Conservation (phyloP, 2,329 filamentous ascomycete genomes). For the Byssoonygena ceratinophila region DNA sequence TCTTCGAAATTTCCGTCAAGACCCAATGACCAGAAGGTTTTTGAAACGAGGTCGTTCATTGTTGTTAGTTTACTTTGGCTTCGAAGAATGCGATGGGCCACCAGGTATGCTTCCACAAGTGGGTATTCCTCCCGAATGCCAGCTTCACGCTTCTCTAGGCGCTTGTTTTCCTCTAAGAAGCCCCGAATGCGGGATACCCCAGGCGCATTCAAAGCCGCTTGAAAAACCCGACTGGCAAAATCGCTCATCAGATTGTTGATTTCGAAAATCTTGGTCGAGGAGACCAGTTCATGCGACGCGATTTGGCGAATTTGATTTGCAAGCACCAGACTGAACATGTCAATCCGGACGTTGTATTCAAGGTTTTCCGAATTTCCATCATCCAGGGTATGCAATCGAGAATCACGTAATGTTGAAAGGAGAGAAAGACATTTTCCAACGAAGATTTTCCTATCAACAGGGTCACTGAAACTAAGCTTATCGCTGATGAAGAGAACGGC, state of each 20-base stretch:
- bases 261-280: constrained; percentile 18
- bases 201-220: constrained; percentile 24
- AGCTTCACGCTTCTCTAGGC: constrained; percentile 33
- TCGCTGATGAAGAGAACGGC: constrained; percentile 42
- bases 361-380: not conserved
- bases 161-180: constrained; percentile 39
- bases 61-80: constrained; percentile 25
- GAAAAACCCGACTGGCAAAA: constrained; percentile 30
- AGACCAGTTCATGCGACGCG: constrained; percentile 27
- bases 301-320: constrained; percentile 33
- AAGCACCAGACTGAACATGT: constrained; percentile 27
- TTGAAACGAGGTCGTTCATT: constrained; percentile 27
- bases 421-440: constrained; percentile 29
- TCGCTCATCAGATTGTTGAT: constrained; percentile 26
- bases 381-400: constrained; percentile 6
- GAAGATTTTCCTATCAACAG: constrained; percentile 43
- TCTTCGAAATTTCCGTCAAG: constrained; percentile 15
- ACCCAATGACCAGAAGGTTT: constrained; percentile 30
- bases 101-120: constrained; percentile 39
- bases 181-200: constrained; percentile 31
- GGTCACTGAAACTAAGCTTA: constrained; percentile 44
- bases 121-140: constrained; percentile 40
- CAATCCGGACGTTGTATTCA: constrained; percentile 14
- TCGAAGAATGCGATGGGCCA: constrained; percentile 37
- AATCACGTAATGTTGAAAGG: constrained; percentile 23